Conservation (phyloP, 768 basidiomycete genomes). For the Lentinula guzmanii region DNA sequence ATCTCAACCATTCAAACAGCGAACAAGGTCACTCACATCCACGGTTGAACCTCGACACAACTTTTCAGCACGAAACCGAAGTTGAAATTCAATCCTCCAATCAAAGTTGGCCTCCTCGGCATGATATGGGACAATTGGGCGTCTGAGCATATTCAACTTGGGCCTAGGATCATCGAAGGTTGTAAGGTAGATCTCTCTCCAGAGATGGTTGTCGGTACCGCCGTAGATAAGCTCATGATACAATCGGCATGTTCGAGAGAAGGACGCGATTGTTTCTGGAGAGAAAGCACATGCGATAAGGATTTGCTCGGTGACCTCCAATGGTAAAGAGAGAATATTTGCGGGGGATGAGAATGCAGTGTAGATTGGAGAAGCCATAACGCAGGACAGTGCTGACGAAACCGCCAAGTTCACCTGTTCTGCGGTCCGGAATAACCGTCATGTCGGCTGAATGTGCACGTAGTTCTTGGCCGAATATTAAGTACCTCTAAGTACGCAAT, state of each 20-base stretch:
- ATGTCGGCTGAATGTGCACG: neutral
- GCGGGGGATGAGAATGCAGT: neutral
- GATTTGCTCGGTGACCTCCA: slow-evolving; percentile 35
- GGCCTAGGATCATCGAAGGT: slow-evolving; percentile 45
- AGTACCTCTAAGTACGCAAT: too few species aligned
- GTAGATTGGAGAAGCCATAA: neutral
- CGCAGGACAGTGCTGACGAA: neutral
- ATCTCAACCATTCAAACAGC: neutral
- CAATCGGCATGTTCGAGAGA: slow-evolving; percentile 29
- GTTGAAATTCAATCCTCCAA: slow-evolving; percentile 1
- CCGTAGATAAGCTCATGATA: slow-evolving; percentile 29
- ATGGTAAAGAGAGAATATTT: slow-evolving; percentile 19
- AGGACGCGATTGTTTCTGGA: slow-evolving; percentile 27
- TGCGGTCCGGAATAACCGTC: neutral
- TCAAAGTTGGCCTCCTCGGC: neutral
- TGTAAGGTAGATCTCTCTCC: slow-evolving; percentile 42
- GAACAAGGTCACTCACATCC: neutral
- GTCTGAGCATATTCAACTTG: slow-evolving; percentile 13
- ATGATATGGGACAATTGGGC: neutral
- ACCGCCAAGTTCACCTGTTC: neutral
- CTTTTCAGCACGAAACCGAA: neutral
- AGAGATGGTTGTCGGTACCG: slow-evolving; percentile 30
- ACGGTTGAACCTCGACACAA: neutral
- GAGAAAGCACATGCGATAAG: slow-evolving; percentile 17
- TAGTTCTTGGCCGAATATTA: too few species aligned